Percentiles rank a stretch among this genome's conserved stretches.
Conservation (phyloP, 495 filamentous ascomycete species). For the Penicillium diatomitis region DNA sequence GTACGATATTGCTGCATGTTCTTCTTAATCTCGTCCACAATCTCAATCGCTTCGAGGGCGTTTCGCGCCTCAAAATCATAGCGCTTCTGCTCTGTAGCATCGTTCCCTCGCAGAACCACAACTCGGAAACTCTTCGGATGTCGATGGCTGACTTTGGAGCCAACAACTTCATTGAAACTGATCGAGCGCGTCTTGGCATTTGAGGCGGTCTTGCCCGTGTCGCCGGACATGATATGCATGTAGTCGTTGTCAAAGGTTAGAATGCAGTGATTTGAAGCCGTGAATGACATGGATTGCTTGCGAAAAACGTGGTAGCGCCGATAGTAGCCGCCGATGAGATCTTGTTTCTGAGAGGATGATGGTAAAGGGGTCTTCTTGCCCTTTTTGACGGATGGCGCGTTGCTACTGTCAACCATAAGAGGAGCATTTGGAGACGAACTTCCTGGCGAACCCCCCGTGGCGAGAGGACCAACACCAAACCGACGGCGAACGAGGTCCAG, state of each 20-base stretch:
- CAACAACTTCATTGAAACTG: constrained; percentile 85
- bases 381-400: constrained; percentile 45
- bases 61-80: constrained; percentile 93
- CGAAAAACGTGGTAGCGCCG: constrained; percentile 86
- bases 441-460: constrained; percentile 68
- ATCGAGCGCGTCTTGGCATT: constrained; percentile 77
- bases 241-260: constrained; percentile 92
- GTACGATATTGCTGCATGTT: constrained; percentile 46
- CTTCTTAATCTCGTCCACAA: constrained; percentile 76
- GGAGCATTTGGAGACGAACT: constrained; percentile 74
- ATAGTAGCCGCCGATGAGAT: constrained; percentile 61
- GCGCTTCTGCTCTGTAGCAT: constrained; percentile 66
- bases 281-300: constrained; percentile 90
- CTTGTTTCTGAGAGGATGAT: constrained; percentile 70
- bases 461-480: constrained; percentile 71
- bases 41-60: constrained; percentile 70
- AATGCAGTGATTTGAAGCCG: constrained; percentile 72
- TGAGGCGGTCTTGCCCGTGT: constrained; percentile 44
- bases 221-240: constrained; percentile 83
- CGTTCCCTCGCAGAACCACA: constrained; percentile 66
- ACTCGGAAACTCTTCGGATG: constrained; percentile 92
- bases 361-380: constrained; percentile 62
- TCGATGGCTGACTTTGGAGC: constrained; percentile 82
- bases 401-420: constrained; percentile 44
- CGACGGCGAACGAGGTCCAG: constrained; percentile 82